Conservation (phyloP, 805 yeast species). For the Lachancea lanzarotensis region DNA sequence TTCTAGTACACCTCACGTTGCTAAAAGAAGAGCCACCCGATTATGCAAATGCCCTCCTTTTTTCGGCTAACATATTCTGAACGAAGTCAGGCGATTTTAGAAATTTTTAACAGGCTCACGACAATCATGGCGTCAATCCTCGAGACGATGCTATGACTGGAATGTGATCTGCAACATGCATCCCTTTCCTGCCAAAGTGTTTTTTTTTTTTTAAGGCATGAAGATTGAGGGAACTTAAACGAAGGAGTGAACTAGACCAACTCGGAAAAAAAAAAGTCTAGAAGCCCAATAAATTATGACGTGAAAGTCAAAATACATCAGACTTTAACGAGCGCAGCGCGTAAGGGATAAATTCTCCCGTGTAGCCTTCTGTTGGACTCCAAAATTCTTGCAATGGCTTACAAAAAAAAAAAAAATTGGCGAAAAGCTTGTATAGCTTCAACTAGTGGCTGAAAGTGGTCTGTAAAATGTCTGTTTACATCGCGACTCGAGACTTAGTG, state of each 20-base stretch:
- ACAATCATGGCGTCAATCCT: background rate
- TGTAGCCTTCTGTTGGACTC: background rate
- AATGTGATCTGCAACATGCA: background rate
- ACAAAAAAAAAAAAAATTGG: background rate
- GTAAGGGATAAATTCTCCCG: background rate
- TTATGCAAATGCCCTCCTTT: too few species aligned
- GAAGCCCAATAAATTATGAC: background rate
- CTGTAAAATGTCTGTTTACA: background rate
- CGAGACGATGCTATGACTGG: background rate
- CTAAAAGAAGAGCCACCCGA: too few species aligned
- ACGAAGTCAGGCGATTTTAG: background rate
- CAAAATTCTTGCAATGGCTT: too few species aligned
- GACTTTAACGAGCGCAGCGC: background rate
- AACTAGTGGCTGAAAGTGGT: background rate
- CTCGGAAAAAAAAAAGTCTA: background rate
- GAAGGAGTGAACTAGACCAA: background rate
- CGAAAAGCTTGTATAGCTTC: background rate
- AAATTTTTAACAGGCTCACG: background rate
- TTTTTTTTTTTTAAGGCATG: background rate
- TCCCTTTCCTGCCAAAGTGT: background rate
- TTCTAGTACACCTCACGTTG: too few species aligned
- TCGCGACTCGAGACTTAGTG: constrained; percentile 20
- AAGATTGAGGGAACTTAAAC: background rate
- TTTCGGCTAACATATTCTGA: background rate
- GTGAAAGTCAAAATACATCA: background rate